Evolutionary conservation across 202 grass and related monocot genomes (phyloP).

Genomic region (Zizania palustris): DNA sequence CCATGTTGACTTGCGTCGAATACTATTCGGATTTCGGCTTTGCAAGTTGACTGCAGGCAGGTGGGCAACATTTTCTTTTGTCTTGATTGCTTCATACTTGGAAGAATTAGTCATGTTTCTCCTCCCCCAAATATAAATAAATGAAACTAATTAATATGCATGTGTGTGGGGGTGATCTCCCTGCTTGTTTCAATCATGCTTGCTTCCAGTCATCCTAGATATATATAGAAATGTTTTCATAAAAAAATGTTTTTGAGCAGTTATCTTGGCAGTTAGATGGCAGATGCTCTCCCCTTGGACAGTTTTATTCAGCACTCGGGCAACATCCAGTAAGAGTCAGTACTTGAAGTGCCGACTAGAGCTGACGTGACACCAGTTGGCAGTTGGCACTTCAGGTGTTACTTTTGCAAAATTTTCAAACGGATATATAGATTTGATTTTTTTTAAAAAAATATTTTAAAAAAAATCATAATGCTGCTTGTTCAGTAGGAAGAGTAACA

Average conservation of each 20-base stretch:
- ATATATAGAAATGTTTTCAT: no score
- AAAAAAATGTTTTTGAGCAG: slow-evolving; percentile 2
- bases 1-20: slow-evolving; percentile 1
- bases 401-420: no score
- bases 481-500: background rate
- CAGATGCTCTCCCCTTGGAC: slow-evolving; percentile 15
- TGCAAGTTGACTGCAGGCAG: background rate
- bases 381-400: no score
- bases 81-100: background rate
- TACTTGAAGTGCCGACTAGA: no score
- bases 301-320: no score
- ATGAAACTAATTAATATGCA: no score
- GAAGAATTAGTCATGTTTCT: slow-evolving; percentile 16
- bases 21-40: background rate
- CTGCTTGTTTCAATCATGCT: slow-evolving; percentile 27
- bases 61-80: slow-evolving; percentile 10
- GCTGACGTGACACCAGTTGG: no score
- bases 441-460: no score
- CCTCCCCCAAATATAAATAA: no score
- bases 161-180: background rate
- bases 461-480: no score
- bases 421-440: no score
- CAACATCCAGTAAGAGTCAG: no score
- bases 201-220: slow-evolving; percentile 24
- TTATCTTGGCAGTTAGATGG: background rate